phyloP scores from a whole-genome alignment of 495 filamentous ascomycete species.

The Hyphodiscus hymeniophilus region DNA sequence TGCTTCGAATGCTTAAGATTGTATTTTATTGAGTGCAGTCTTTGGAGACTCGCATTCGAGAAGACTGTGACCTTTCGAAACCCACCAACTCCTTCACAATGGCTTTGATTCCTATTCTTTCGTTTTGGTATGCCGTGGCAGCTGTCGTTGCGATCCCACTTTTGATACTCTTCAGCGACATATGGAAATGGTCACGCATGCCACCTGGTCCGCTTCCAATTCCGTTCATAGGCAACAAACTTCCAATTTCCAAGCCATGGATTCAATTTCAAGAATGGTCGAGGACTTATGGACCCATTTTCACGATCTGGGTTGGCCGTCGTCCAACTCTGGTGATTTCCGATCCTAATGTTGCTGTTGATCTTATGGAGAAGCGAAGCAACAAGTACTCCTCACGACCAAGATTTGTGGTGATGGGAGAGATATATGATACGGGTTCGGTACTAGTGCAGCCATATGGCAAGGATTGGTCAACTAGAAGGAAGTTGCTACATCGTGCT shows the following conservation, averaged over 20 bases:
- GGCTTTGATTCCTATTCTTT: background rate
- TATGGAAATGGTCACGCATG: slow-evolving; percentile 24
- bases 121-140: slow-evolving; percentile 8
- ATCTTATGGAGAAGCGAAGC: slow-evolving; percentile 45
- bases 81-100: background rate
- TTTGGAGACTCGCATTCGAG: no score
- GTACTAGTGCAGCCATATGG: slow-evolving; percentile 43
- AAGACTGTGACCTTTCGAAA: no score
- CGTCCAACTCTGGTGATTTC: slow-evolving; percentile 55
- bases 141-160: slow-evolving; percentile 6
- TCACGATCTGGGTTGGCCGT: slow-evolving; percentile 56
- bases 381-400: slow-evolving; percentile 46
- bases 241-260: slow-evolving; percentile 48
- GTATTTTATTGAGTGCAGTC: no score
- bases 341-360: slow-evolving; percentile 52
- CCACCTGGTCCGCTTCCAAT: slow-evolving; percentile 49
- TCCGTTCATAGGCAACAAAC: slow-evolving; percentile 49
- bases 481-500: slow-evolving; percentile 33
- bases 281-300: slow-evolving; percentile 46
- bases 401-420: slow-evolving; percentile 47
- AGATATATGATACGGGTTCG: slow-evolving; percentile 39
- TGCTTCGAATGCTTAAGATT: background rate
- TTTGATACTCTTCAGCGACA: slow-evolving; percentile 11
- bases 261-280: slow-evolving; percentile 49
- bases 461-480: slow-evolving; percentile 34